phyloP scores from a whole-genome alignment of 2,329 filamentous ascomycete species.

The Blumeriella jaapii region DNA sequence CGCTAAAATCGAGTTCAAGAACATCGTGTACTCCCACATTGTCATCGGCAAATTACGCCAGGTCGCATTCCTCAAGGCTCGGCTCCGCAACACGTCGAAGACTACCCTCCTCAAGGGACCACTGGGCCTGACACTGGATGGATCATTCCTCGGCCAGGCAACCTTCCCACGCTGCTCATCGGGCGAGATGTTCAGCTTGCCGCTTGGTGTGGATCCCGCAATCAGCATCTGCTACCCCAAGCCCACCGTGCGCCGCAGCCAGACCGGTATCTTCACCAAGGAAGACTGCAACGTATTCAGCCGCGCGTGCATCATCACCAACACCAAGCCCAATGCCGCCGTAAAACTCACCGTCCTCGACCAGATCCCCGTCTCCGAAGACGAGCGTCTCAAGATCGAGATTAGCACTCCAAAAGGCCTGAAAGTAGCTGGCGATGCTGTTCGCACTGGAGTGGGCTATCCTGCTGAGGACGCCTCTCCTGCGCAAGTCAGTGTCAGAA shows the following conservation, averaged over 20 bases:
- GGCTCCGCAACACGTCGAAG: slow-evolving; percentile 42
- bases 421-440: slow-evolving; percentile 28
- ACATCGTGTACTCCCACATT: slow-evolving; percentile 43
- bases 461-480: background rate
- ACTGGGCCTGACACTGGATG: slow-evolving; percentile 49
- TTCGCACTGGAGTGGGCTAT: slow-evolving; percentile 27
- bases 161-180: slow-evolving; percentile 43
- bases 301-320: slow-evolving; percentile 38
- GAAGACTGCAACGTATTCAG: slow-evolving; percentile 40
- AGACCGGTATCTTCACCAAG: slow-evolving; percentile 41
- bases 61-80: slow-evolving; percentile 47
- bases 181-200: slow-evolving; percentile 41
- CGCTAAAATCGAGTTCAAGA: slow-evolving; percentile 39
- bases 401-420: slow-evolving; percentile 39
- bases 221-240: slow-evolving; percentile 44
- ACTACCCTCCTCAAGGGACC: slow-evolving; percentile 44
- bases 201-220: slow-evolving; percentile 47
- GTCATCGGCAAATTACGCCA: slow-evolving; percentile 49
- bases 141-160: slow-evolving; percentile 47
- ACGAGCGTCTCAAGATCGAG: slow-evolving; percentile 43
- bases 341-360: slow-evolving; percentile 43
- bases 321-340: slow-evolving; percentile 33
- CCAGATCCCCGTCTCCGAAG: slow-evolving; percentile 50
- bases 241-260: slow-evolving; percentile 40
- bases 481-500: slow-evolving; percentile 5